Evolutionary conservation across 78 protist species (phyloP).

Genomic region (Diacronema lutheri): DNA sequence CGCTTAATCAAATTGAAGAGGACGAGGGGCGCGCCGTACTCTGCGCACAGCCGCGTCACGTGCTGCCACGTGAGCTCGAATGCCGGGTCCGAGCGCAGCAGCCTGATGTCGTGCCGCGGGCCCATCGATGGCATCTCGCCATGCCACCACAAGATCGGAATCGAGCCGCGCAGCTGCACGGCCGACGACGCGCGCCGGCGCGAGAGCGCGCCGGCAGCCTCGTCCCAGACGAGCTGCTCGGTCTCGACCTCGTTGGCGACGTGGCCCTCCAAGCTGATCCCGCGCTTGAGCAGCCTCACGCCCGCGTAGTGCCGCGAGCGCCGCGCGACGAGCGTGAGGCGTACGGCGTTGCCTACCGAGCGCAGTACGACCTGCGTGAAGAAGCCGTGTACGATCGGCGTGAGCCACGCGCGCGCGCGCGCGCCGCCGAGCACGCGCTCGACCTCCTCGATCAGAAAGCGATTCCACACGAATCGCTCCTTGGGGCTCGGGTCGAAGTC

Average conservation of each 20-base stretch:
- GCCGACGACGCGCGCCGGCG: slow-evolving; percentile 15
- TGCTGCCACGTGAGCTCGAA: not conserved
- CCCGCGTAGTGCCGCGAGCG: slow-evolving; percentile 93
- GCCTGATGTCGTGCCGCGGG: not conserved
- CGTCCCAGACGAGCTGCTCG: slow-evolving; percentile 87
- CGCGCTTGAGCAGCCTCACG: slow-evolving; percentile 94
- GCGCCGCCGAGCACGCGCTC: not conserved
- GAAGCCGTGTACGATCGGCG: slow-evolving; percentile 84
- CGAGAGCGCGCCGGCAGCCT: not conserved
- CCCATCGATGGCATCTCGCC: not conserved
- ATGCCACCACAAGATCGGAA: slow-evolving; percentile 95
- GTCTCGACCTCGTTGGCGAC: slow-evolving; percentile 97
- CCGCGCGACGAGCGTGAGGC: slow-evolving; percentile 86
- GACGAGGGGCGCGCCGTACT: slow-evolving; percentile 50
- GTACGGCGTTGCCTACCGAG: slow-evolving; percentile 45
- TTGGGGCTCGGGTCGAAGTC: not conserved
- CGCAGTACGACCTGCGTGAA: slow-evolving; percentile 54
- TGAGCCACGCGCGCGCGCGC: slow-evolving; percentile 55
- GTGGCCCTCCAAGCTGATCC: slow-evolving; percentile 76
- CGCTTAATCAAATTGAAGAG: slow-evolving; percentile 74
- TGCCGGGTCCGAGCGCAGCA: not conserved
- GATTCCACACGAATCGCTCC: slow-evolving; percentile 84
- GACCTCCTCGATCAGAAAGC: slow-evolving; percentile 42
- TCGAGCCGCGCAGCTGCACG: slow-evolving; percentile 90
- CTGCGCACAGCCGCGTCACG: not conserved